Conservation (phyloP, 768 basidiomycete genomes). For the Boletus bicolor region DNA sequence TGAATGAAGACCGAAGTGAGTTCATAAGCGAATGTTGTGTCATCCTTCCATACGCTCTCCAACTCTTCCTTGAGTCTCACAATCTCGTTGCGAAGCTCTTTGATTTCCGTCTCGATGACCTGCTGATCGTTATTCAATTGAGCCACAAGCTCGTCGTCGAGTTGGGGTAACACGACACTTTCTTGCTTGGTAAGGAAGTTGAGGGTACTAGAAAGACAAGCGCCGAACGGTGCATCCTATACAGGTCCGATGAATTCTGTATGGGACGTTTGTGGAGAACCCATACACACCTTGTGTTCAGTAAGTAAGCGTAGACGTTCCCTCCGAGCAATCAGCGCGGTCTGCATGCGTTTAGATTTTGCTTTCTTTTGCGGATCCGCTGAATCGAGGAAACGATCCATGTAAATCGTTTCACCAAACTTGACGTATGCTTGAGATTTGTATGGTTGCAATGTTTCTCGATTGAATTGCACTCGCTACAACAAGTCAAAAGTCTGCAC, state of each 20-base stretch:
- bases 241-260: background rate
- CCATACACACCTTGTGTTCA: conserved; percentile 61
- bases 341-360: conserved; percentile 66
- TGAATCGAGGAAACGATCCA: conserved; percentile 89
- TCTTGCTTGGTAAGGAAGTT: conserved; percentile 57
- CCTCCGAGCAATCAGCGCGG: conserved; percentile 58
- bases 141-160: conserved; percentile 56
- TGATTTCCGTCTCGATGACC: conserved; percentile 54
- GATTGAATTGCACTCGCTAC: conserved; percentile 92
- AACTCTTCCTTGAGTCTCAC: conserved; percentile 61
- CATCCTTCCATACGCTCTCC: conserved; percentile 72
- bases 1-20: conserved; percentile 95
- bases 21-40: conserved; percentile 71
- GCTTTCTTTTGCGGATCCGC: conserved; percentile 69
- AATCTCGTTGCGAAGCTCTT: conserved; percentile 47
- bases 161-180: conserved; percentile 41
- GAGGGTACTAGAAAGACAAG: conserved; percentile 52
- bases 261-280: background rate
- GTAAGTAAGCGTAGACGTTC: conserved; percentile 66
- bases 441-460: conserved; percentile 85
- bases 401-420: conserved; percentile 79
- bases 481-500: conserved; percentile 6
- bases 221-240: conserved; percentile 60
- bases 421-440: conserved; percentile 96
- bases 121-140: conserved; percentile 54